Percentiles rank a stretch among this genome's conserved stretches.
These are phyloP conservation scores for Babjeviella inositovora DNA, from an alignment of 805 yeast genomes.

Conservation along the genomic window DNA sequence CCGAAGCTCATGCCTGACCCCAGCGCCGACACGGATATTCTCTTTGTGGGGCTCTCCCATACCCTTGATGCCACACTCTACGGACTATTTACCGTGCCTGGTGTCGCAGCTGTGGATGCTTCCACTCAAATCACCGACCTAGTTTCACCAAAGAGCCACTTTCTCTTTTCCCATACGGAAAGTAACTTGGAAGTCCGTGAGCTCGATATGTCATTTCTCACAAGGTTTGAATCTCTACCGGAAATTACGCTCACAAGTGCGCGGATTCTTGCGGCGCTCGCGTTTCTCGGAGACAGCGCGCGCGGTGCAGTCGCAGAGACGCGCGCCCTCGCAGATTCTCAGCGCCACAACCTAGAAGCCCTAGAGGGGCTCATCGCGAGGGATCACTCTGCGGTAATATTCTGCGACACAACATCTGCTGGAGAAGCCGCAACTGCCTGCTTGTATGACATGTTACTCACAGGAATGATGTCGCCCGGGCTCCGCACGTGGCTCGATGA, in stretches of 20 bases:
- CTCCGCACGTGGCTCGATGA: slow-evolving; percentile 45
- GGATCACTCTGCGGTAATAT: slow-evolving; percentile 14
- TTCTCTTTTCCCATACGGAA: slow-evolving; percentile 12
- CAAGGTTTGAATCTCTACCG: slow-evolving; percentile 9
- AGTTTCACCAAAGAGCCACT: slow-evolving; percentile 9
- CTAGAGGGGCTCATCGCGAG: slow-evolving; percentile 18
- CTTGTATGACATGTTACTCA: slow-evolving; percentile 28
- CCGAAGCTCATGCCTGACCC: slow-evolving; percentile 18
- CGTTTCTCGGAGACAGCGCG: slow-evolving; percentile 12
- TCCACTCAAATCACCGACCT: slow-evolving; percentile 7
- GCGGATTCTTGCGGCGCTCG: slow-evolving; percentile 14
- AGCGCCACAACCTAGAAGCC: slow-evolving; percentile 13
- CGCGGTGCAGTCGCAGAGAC: background rate
- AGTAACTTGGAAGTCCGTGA: slow-evolving; percentile 9
- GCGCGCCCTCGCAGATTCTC: slow-evolving; percentile 6
- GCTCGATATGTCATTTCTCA: no score
- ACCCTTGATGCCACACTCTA: slow-evolving; percentile 15
- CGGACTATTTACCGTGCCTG: no score
- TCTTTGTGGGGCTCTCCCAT: slow-evolving; percentile 9
- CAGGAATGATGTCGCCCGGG: slow-evolving; percentile 33
- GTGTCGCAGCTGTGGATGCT: slow-evolving; percentile 11
- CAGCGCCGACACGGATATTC: slow-evolving; percentile 3
- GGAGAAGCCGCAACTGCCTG: slow-evolving; percentile 14
- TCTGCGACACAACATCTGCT: slow-evolving; percentile 9
- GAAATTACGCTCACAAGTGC: slow-evolving; percentile 15